Conservation (phyloP, 2,329 filamentous ascomycete genomes). For the Talaromyces rugulosus region DNA sequence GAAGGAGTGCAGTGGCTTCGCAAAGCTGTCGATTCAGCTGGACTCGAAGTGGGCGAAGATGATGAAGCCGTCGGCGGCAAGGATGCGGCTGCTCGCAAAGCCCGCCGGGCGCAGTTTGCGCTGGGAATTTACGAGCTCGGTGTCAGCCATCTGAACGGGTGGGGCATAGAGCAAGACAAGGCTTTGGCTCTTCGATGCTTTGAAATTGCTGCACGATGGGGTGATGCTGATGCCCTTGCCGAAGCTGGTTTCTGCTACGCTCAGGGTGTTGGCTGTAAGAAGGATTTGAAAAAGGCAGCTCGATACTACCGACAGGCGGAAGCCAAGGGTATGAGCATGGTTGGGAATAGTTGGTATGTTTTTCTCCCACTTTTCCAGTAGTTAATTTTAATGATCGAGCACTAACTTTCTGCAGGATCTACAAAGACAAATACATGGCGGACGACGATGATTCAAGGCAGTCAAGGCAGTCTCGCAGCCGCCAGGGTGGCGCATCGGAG, state of each 20-base stretch:
- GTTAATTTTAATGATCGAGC: not conserved
- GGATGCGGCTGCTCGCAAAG: slow-evolving; percentile 68
- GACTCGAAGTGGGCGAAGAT: slow-evolving; percentile 70
- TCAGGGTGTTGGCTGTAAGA: slow-evolving; percentile 88
- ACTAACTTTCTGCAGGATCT: slow-evolving; percentile 64
- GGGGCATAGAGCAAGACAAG: slow-evolving; percentile 94
- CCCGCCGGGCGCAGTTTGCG: slow-evolving; percentile 87
- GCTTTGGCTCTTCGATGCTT: slow-evolving; percentile 83
- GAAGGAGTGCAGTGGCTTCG: slow-evolving; percentile 91
- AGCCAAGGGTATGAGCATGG: slow-evolving; percentile 92
- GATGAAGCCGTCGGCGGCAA: slow-evolving; percentile 39
- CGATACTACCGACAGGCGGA: slow-evolving; percentile 87
- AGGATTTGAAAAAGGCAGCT: slow-evolving; percentile 91
- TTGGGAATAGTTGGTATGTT: slow-evolving; percentile 93
- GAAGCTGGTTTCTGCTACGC: slow-evolving; percentile 97
- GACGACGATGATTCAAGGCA: slow-evolving; percentile 49
- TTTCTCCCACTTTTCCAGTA: slow-evolving; percentile 3
- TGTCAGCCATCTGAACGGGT: slow-evolving; percentile 95
- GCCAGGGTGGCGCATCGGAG: slow-evolving; percentile 43
- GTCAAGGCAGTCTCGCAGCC: slow-evolving; percentile 28
- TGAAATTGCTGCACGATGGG: slow-evolving; percentile 93
- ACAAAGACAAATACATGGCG: slow-evolving; percentile 86
- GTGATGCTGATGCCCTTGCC: slow-evolving; percentile 86
- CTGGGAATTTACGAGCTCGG: slow-evolving; percentile 94
- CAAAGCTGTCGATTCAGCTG: slow-evolving; percentile 80